These are phyloP conservation scores for Aspergillus intermedius DNA, from an alignment of 2,329 filamentous ascomycete species.

Conservation along the genomic window DNA sequence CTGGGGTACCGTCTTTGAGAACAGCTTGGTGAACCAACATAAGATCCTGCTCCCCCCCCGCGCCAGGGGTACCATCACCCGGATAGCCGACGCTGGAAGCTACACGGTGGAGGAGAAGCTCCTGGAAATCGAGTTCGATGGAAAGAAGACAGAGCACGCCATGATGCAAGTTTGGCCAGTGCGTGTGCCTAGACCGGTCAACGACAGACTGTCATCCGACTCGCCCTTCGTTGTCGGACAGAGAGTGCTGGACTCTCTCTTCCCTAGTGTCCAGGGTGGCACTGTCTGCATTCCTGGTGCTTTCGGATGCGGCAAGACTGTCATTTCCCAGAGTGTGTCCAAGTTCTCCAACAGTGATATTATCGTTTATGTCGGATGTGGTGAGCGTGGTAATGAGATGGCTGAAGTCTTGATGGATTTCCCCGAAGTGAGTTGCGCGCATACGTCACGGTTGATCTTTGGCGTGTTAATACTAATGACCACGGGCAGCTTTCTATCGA, in stretches of 20 bases:
- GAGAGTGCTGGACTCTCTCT: slow-evolving; percentile 90
- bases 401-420: slow-evolving; percentile 99
- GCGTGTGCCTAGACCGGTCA: slow-evolving; percentile 85
- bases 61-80: slow-evolving; percentile 84
- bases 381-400: slow-evolving; percentile 98
- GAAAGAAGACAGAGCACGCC: slow-evolving; percentile 84
- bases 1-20: slow-evolving; percentile 91
- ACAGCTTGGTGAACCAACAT: slow-evolving; percentile 89
- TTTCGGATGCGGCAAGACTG: slow-evolving; percentile 98
- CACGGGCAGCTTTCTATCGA: slow-evolving; percentile 69
- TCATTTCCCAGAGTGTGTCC: slow-evolving; percentile 96
- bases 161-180: slow-evolving; percentile 99
- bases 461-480: not conserved
- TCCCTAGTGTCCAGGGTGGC: slow-evolving; percentile 92
- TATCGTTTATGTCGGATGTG: slow-evolving; percentile 92
- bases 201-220: slow-evolving; percentile 83
- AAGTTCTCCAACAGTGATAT: slow-evolving; percentile 99
- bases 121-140: slow-evolving; percentile 93
- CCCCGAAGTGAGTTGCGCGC: slow-evolving; percentile 57
- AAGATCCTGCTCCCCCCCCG: slow-evolving; percentile 87
- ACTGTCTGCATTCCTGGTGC: slow-evolving; percentile 97
- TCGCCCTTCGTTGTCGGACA: slow-evolving; percentile 94
- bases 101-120: slow-evolving; percentile 94
- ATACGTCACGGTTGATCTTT: slow-evolving; percentile 4
- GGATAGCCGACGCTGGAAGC: slow-evolving; percentile 79